These are phyloP conservation scores for Kickxella alabastrina DNA, from an alignment of 192 early-diverging fungal species.

Conservation along the genomic window DNA sequence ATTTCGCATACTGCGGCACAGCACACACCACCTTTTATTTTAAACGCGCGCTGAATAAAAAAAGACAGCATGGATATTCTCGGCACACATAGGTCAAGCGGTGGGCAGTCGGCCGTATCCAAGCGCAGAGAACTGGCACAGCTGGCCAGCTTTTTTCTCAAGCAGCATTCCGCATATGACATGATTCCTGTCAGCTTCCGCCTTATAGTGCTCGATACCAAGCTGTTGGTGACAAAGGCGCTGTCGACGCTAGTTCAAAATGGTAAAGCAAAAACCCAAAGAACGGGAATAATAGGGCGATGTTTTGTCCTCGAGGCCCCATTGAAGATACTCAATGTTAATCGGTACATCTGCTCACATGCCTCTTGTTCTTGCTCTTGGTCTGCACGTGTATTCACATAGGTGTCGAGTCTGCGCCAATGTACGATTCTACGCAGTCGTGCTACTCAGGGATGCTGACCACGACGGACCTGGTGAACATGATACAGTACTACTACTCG, in stretches of 20 bases:
- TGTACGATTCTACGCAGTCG: slow-evolving; percentile 78
- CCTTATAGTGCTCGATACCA: slow-evolving; percentile 87
- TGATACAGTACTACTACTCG: slow-evolving; percentile 89
- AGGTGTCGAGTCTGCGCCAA: slow-evolving; percentile 90
- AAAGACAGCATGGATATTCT: slow-evolving; percentile 26
- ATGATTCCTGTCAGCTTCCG: slow-evolving; percentile 86
- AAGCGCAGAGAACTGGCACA: slow-evolving; percentile 51
- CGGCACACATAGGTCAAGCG: slow-evolving; percentile 11
- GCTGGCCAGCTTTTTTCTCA: slow-evolving; percentile 60
- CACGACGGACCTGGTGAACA: slow-evolving; percentile 91
- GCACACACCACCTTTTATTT: too few relatives aligned
- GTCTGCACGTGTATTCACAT: too few relatives aligned
- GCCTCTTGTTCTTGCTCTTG: too few relatives aligned
- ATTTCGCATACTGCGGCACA: too few relatives aligned
- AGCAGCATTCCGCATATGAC: slow-evolving; percentile 86
- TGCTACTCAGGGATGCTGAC: slow-evolving; percentile 94
- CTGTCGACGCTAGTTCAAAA: slow-evolving; percentile 90
- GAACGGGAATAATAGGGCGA: too few relatives aligned
- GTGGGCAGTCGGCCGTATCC: slow-evolving; percentile 11
- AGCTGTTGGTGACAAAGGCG: slow-evolving; percentile 87
- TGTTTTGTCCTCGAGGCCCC: too few relatives aligned
- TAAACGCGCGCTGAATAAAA: too few relatives aligned
- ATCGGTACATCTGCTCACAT: too few relatives aligned
- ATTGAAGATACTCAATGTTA: too few relatives aligned
- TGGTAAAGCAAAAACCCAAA: slow-evolving; percentile 61